Percentiles rank a stretch among this genome's conserved stretches.
Conservation (phyloP, 2,329 filamentous ascomycete genomes). For the Colletotrichum trifolii region DNA sequence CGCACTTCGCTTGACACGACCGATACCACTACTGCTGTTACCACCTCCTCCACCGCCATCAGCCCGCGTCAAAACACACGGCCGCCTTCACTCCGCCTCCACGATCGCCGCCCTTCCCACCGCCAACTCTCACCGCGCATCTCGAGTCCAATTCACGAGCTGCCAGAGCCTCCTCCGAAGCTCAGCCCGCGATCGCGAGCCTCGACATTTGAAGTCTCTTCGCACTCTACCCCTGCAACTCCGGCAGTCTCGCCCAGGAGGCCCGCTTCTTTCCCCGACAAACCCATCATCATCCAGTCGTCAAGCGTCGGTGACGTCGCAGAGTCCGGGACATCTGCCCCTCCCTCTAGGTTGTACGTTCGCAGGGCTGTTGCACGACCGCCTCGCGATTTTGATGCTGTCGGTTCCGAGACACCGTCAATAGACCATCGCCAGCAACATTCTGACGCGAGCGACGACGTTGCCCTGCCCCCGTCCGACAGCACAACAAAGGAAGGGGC, state of each 20-base stretch:
- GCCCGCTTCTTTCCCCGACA: constrained; percentile 50
- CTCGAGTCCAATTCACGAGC: constrained; percentile 32
- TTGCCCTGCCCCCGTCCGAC: constrained; percentile 41
- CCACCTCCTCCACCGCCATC: not conserved
- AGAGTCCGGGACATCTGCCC: constrained; percentile 41
- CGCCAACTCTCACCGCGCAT: constrained; percentile 37
- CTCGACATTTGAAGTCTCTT: constrained; percentile 50
- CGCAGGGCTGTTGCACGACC: constrained; percentile 53
- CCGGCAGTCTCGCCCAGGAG: constrained; percentile 42
- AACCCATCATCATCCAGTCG: constrained; percentile 35
- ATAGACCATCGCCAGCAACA: constrained; percentile 48
- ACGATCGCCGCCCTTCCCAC: constrained; percentile 29
- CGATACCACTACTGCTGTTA: no score
- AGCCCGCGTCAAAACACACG: constrained; percentile 26
- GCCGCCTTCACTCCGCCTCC: constrained; percentile 26
- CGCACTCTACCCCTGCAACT: constrained; percentile 39
- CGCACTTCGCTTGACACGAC: constrained; percentile 16
- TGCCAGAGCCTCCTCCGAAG: constrained; percentile 37
- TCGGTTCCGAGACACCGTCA: constrained; percentile 45
- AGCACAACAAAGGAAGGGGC: constrained; percentile 48
- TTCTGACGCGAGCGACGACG: constrained; percentile 42
- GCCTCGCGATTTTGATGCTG: constrained; percentile 50
- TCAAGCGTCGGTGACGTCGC: constrained; percentile 32
- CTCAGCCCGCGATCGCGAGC: constrained; percentile 45
- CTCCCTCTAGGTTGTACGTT: constrained; percentile 46